phyloP scores from a whole-genome alignment of 2,329 filamentous ascomycete genomes.

The Blastomyces gilchristii region DNA sequence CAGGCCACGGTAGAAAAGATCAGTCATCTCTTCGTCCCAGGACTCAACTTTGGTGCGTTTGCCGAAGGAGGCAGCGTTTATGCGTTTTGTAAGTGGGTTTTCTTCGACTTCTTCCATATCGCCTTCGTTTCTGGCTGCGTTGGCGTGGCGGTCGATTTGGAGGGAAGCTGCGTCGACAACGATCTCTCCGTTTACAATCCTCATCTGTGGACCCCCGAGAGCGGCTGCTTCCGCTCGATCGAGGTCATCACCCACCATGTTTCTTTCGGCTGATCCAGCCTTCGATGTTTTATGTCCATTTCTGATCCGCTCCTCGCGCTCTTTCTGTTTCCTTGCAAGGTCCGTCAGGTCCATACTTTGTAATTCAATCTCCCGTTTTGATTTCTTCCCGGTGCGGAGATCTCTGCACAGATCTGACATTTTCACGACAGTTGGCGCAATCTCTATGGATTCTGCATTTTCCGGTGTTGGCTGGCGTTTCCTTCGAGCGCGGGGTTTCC shows the following conservation, averaged over 20 bases:
- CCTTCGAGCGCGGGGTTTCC: conserved; percentile 24
- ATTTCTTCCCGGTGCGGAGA: conserved; percentile 45
- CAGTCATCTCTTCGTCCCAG: conserved; percentile 50
- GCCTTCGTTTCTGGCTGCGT: conserved; percentile 40
- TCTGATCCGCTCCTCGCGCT: conserved; percentile 25
- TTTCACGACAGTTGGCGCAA: conserved; percentile 44
- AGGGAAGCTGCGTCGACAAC: conserved; percentile 44
- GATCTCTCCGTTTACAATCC: conserved; percentile 49
- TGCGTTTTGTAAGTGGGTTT: conserved; percentile 37
- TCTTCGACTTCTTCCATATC: conserved; percentile 38
- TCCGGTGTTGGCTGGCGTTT: conserved; percentile 38
- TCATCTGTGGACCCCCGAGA: conserved; percentile 38
- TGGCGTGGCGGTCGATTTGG: conserved; percentile 46
- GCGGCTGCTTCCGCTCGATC: conserved; percentile 20
- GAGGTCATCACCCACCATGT: conserved; percentile 21
- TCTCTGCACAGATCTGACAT: conserved; percentile 51
- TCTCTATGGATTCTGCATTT: conserved; percentile 40
- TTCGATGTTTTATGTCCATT: neutral
- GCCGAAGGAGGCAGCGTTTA: conserved; percentile 39
- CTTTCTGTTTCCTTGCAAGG: conserved; percentile 35
- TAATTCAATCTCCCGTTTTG: conserved; percentile 48
- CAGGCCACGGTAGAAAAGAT: conserved; percentile 53
- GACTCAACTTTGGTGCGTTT: conserved; percentile 43
- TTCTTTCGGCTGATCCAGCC: conserved; percentile 13
- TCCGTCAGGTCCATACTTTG: conserved; percentile 48